Base-by-base conservation (phyloP, 495 filamentous ascomycete species). In the Aspergillus wentii region DNA sequence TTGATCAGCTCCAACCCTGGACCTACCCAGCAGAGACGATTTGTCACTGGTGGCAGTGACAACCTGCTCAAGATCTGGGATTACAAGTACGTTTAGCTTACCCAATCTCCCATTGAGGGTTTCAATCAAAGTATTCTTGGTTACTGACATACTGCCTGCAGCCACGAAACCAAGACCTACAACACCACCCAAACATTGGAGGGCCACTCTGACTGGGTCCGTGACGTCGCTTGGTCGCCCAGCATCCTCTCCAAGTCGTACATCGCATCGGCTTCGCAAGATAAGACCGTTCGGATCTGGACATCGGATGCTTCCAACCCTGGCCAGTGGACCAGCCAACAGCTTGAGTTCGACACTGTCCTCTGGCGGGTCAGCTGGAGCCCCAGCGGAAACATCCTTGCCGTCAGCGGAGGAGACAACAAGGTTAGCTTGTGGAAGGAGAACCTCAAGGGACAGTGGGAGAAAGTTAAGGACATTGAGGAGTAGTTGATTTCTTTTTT, bases 291-390 rank as follows among this genome's bases (percentile, higher is more conserved):
- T 36, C 78, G 90, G 36, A 95, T 99, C 62, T 99, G 94, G 94
- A 97, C 90, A 13, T 79, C 72, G 25, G 79, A 83, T 47, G 71
- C 76, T 9, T 73, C 76, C 38, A 63, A 64, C 55, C 66, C 70
- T 36, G 57, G 64, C 26, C 73, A 87, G 51, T 99, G 94, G 94
- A 71, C 76, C 28, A 80, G 77, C 65, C 90, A 90, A 60, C 76
- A 81, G 17, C 72, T 97, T 42, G 76, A 81, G 41, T 94, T 99
- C 45, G 91, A 95, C 8, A 78, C 79, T 8, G 86, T 89, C 33
- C 70, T 95, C 44, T 99, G 94, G 94, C 79, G 91, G 25, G 92
- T 95, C 10, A 95, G 88, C 71, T 99, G 94, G 94, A 94, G 87
- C 51, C 73, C 96, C 48, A 95, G 88, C 65, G 94, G 94, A 15